These are phyloP conservation scores for Ailanthus altissimus DNA, from an alignment of 345 rosid genomes.

Conservation along the genomic window DNA sequence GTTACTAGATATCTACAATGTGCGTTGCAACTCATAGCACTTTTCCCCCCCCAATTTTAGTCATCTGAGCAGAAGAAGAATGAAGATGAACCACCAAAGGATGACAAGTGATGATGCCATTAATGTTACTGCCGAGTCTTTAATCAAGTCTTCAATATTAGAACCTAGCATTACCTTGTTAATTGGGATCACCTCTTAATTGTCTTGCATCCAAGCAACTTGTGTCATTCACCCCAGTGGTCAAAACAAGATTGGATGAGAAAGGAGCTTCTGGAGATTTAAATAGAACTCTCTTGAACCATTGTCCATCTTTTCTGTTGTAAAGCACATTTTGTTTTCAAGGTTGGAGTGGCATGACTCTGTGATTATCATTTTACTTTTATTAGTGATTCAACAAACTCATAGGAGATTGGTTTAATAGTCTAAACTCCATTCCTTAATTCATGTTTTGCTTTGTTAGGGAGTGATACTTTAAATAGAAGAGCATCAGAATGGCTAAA, in stretches of 20 bases:
- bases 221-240: neutral
- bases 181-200: neutral
- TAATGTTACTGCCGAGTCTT: constrained; percentile 1
- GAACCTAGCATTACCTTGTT: neutral
- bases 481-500: neutral
- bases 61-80: constrained; percentile 45
- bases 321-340: neutral
- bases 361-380: neutral
- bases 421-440: neutral
- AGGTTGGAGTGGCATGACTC: neutral
- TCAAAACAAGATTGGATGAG: constrained; percentile 2
- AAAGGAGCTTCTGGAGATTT: constrained; percentile 3
- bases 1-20: neutral
- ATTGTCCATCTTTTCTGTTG: neutral
- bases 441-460: neutral
- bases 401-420: neutral
- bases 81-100: constrained; percentile 41
- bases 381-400: neutral
- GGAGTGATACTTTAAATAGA: neutral
- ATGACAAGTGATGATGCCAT: constrained; percentile 39
- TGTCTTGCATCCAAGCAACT: neutral
- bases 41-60: neutral
- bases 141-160: constrained; percentile 1
- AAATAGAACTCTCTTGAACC: neutral
- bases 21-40: neutral